phyloP scores from a whole-genome alignment of 176 grass and related monocot species.

The Carex parvula region DNA sequence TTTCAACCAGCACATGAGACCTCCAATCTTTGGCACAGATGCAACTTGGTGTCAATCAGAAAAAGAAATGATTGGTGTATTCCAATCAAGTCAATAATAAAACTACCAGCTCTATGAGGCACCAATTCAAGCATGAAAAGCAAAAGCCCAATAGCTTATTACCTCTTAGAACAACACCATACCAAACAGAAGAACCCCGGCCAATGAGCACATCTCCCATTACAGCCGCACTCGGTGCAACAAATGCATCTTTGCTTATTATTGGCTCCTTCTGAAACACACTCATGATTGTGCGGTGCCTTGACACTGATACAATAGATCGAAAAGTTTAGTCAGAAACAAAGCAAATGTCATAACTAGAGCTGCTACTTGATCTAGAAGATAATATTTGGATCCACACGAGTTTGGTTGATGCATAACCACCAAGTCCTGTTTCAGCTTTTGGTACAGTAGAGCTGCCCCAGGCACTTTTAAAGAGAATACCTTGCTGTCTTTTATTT shows the following conservation, averaged over 20 bases:
- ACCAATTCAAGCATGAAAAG: neutral
- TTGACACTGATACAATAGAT: constrained; percentile 57
- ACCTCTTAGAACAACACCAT: constrained; percentile 95
- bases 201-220: constrained; percentile 95
- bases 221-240: constrained; percentile 81
- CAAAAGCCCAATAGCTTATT: constrained; percentile 12
- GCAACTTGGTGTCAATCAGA: neutral
- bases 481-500: neutral
- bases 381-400: neutral
- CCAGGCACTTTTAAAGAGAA: neutral
- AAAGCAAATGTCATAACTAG: neutral
- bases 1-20: neutral
- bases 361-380: neutral
- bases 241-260: constrained; percentile 81
- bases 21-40: neutral
- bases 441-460: neutral
- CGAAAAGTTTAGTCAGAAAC: neutral
- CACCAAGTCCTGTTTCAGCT: neutral
- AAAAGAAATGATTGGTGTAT: neutral
- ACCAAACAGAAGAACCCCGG: constrained; percentile 88
- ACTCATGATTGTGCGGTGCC: constrained; percentile 79
- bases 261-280: constrained; percentile 77
- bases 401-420: neutral
- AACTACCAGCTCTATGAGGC: neutral
- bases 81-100: neutral